Percentiles rank a stretch among this genome's conserved stretches.
These are phyloP conservation scores for Pseudogymnoascus sp. DNA, from an alignment of 2,329 filamentous ascomycete species.

Conservation along the genomic window DNA sequence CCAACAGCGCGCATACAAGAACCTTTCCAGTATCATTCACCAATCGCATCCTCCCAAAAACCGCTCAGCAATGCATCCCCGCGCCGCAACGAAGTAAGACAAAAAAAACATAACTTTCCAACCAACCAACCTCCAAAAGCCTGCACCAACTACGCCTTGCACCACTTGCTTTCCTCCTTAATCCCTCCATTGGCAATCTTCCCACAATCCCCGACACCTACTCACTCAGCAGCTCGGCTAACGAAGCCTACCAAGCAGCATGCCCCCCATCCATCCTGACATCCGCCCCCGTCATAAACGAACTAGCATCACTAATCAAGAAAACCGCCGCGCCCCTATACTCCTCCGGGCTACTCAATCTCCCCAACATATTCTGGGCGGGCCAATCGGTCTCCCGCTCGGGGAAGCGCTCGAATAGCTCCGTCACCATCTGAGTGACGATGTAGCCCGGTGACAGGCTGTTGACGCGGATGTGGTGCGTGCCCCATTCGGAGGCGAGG, in stretches of 20 bases:
- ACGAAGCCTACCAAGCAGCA: conserved; percentile 38
- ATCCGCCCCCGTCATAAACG: conserved; percentile 47
- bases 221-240: not conserved
- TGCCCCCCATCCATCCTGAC: conserved; percentile 46
- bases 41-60: not conserved
- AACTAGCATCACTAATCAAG: conserved; percentile 39
- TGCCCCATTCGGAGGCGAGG: conserved; percentile 51
- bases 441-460: conserved; percentile 54
- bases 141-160: not conserved
- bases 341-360: conserved; percentile 37
- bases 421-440: conserved; percentile 51
- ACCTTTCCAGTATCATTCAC: not conserved
- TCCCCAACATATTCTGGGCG: conserved; percentile 53
- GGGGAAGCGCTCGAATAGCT: conserved; percentile 41
- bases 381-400: conserved; percentile 39
- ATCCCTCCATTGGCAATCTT: not conserved
- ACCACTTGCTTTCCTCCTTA: not conserved
- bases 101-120: not conserved
- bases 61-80: not conserved
- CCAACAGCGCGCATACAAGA: not conserved
- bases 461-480: conserved; percentile 53
- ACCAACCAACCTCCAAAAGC: not conserved
- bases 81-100: not conserved
- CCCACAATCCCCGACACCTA: not conserved
- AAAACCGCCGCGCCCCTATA: conserved; percentile 40